phyloP scores from a whole-genome alignment of 805 yeast genomes.

The Starmerella apis region DNA sequence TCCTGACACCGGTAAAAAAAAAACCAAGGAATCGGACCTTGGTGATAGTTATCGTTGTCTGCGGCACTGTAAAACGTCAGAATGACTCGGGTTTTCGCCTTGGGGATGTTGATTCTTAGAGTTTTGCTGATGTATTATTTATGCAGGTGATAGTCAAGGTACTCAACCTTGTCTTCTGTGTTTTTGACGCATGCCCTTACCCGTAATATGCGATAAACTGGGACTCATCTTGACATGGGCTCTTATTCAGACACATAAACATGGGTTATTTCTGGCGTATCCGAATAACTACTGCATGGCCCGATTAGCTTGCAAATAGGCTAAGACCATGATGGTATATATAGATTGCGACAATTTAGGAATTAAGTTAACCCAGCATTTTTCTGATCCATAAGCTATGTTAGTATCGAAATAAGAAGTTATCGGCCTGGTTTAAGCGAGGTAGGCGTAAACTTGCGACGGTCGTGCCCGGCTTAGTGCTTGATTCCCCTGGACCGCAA shows the following conservation, averaged over 20 bases:
- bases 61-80: too few relatives aligned
- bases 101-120: not conserved
- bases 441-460: too few relatives aligned
- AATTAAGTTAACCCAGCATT: too few relatives aligned
- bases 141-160: not conserved
- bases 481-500: conserved; percentile 6
- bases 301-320: too few relatives aligned
- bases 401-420: not conserved
- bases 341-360: too few relatives aligned
- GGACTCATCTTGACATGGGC: not conserved
- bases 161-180: not conserved
- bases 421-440: not conserved
- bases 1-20: not conserved
- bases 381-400: too few relatives aligned
- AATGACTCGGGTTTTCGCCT: too few relatives aligned
- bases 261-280: not conserved
- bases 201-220: not conserved
- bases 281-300: not conserved
- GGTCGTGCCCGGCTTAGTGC: not conserved
- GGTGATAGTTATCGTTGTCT: too few relatives aligned
- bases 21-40: too few relatives aligned
- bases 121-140: not conserved
- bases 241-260: not conserved
- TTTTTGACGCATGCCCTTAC: not conserved
- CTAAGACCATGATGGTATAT: too few relatives aligned